Percentiles rank a stretch among this genome's conserved stretches.
phyloP scores from a whole-genome alignment of 345 rosid genomes.

The Sonneratia alba region DNA sequence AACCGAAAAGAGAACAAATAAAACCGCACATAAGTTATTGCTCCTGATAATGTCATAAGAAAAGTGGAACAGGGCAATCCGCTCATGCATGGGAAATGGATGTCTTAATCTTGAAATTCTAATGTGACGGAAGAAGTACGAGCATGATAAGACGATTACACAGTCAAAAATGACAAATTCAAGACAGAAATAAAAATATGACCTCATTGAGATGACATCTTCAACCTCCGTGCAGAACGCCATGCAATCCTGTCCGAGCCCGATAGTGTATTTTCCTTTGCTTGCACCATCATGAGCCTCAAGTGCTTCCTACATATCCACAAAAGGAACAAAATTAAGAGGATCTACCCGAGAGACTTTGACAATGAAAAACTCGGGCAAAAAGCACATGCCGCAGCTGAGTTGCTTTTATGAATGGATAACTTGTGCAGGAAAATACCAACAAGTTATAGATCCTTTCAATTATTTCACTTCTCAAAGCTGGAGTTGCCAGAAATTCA shows the following conservation, averaged over 20 bases:
- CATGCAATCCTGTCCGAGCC: slow-evolving; percentile 98
- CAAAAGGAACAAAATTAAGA: not conserved
- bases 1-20: not conserved
- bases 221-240: slow-evolving; percentile 96
- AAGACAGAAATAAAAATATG: slow-evolving; percentile 4
- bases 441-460: not conserved
- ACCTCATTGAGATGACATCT: slow-evolving; percentile 99
- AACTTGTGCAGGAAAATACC: not conserved
- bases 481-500: not conserved
- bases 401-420: not conserved
- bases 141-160: not conserved
- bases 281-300: slow-evolving; percentile 96
- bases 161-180: not conserved
- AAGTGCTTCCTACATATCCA: slow-evolving; percentile 55
- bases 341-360: not conserved
- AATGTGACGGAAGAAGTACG: not conserved
- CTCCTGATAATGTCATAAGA: not conserved
- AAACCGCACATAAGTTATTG: not conserved
- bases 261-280: slow-evolving; percentile 96
- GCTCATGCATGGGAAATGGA: not conserved
- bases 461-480: not conserved
- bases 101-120: not conserved
- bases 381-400: not conserved
- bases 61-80: not conserved
- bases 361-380: not conserved